Percentiles rank a stretch among this genome's conserved stretches.
phyloP scores from a whole-genome alignment of 2,329 filamentous ascomycete species.

The Calonectria naviculata region DNA sequence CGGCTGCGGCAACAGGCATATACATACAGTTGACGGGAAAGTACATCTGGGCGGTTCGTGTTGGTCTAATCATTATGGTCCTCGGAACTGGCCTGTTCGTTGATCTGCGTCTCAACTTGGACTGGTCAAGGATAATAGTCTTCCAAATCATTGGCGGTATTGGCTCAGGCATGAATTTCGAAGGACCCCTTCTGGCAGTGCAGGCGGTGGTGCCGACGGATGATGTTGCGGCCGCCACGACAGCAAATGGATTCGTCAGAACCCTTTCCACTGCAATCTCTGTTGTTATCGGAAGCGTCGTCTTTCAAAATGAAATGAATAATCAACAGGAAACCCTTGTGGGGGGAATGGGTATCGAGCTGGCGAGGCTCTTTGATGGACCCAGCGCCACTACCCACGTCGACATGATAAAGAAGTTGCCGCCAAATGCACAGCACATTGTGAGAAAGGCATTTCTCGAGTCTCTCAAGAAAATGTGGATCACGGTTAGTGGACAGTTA shows the following conservation, averaged over 20 bases:
- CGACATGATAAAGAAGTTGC: constrained; percentile 53
- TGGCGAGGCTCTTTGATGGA: constrained; percentile 62
- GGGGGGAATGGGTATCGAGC: constrained; percentile 56
- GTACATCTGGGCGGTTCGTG: constrained; percentile 66
- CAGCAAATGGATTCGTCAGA: constrained; percentile 71
- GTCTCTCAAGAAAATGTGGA: constrained; percentile 41
- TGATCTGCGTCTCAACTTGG: constrained; percentile 61
- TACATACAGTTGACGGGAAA: constrained; percentile 65
- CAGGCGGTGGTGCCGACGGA: constrained; percentile 69
- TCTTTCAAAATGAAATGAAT: constrained; percentile 78
- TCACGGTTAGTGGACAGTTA: constrained; percentile 35
- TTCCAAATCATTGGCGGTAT: constrained; percentile 71
- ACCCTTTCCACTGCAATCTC: constrained; percentile 73
- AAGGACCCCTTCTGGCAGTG: constrained; percentile 71
- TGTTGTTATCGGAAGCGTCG: constrained; percentile 75
- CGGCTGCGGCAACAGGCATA: constrained; percentile 54
- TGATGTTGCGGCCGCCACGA: constrained; percentile 72
- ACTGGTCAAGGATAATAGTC: constrained; percentile 59
- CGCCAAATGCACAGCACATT: constrained; percentile 27
- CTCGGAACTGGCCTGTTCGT: constrained; percentile 70
- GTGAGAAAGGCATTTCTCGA: constrained; percentile 40
- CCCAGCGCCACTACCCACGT: constrained; percentile 68
- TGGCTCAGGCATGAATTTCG: constrained; percentile 72
- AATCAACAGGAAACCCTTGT: constrained; percentile 57
- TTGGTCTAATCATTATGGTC: constrained; percentile 64